A percentile compares a stretch with the other conserved stretches of the same genome.
phyloP scores from a whole-genome alignment of 2,329 filamentous ascomycete genomes.

The Cryphonectria naterciae region DNA sequence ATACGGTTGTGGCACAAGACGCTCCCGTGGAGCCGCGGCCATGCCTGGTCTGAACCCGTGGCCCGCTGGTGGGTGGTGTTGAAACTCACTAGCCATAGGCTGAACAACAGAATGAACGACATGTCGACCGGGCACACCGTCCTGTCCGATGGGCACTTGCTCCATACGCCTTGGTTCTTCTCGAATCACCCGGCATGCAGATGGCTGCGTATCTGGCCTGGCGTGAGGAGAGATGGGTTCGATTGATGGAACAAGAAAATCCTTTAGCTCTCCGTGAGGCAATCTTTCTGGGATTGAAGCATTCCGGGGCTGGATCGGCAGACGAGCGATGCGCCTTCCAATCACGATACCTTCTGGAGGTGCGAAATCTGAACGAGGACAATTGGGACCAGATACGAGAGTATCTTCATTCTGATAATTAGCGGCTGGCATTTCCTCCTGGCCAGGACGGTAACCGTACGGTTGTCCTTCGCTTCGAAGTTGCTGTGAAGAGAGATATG shows the following conservation, averaged over 20 bases:
- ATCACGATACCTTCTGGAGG: conserved; percentile 21
- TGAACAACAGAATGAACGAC: neutral
- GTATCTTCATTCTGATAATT: conserved; percentile 9
- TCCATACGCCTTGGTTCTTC: conserved; percentile 21
- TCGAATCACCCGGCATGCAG: conserved; percentile 21
- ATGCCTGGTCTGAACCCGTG: conserved; percentile 11
- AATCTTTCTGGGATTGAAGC: conserved; percentile 30
- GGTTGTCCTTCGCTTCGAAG: conserved; percentile 9
- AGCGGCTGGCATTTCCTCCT: conserved; percentile 15
- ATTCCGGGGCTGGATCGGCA: conserved; percentile 22
- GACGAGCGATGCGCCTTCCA: conserved; percentile 23
- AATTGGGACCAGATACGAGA: neutral
- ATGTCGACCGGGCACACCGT: neutral
- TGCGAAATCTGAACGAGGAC: conserved; percentile 8
- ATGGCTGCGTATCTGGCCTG: conserved; percentile 22
- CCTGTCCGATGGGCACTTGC: conserved; percentile 30
- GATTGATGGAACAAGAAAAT: conserved; percentile 52
- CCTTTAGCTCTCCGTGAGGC: conserved; percentile 40
- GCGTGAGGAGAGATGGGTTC: conserved; percentile 46
- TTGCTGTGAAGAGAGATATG: conserved; percentile 28
- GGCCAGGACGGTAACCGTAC: conserved; percentile 3
- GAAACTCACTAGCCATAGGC: conserved; percentile 12
- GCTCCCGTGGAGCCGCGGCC: conserved; percentile 5
- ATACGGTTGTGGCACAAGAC: conserved; percentile 6
- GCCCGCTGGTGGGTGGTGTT: conserved; percentile 5